These are phyloP conservation scores for Lactarius hengduanensis DNA, from an alignment of 768 basidiomycete species.

Conservation along the genomic window DNA sequence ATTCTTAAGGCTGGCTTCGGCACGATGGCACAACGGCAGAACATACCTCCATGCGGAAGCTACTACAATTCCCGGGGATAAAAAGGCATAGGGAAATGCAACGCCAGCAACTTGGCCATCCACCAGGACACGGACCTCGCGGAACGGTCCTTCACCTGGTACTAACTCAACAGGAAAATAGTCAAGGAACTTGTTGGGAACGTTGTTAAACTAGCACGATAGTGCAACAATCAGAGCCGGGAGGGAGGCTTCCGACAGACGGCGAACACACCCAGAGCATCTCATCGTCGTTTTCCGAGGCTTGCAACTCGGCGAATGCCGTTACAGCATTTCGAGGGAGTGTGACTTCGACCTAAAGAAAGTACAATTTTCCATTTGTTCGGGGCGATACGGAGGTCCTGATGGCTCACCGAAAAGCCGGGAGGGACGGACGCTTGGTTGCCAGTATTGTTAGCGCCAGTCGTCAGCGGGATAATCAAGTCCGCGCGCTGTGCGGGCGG, in stretches of 20 bases:
- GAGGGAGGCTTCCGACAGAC: neutral
- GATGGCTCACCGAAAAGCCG: conserved; percentile 50
- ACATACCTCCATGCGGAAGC: conserved; percentile 52
- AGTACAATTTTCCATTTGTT: neutral
- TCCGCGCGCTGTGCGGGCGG: conserved; percentile 47
- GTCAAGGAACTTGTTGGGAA: conserved; percentile 55
- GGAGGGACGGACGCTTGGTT: conserved; percentile 74
- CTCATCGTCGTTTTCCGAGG: conserved; percentile 60
- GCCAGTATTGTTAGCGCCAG: conserved; percentile 54
- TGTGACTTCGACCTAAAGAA: conserved; percentile 57
- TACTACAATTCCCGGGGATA: neutral
- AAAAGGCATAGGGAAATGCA: conserved; percentile 50
- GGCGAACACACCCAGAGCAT: conserved; percentile 68
- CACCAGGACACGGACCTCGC: conserved; percentile 61
- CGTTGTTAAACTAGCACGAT: conserved; percentile 58
- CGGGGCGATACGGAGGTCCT: neutral
- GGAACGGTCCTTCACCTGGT: conserved; percentile 50
- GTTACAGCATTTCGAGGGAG: conserved; percentile 67
- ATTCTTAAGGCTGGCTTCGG: neutral
- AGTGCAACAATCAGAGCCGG: neutral
- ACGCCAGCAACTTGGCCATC: conserved; percentile 55
- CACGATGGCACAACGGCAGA: neutral
- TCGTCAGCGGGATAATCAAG: conserved; percentile 65
- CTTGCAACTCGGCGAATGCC: conserved; percentile 68
- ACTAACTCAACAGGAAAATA: conserved; percentile 35